A percentile compares a stretch with the other conserved stretches of the same genome.
phyloP scores from a whole-genome alignment of 108 stramenopile species.

The Cyclotella choctawhatcheeana region DNA sequence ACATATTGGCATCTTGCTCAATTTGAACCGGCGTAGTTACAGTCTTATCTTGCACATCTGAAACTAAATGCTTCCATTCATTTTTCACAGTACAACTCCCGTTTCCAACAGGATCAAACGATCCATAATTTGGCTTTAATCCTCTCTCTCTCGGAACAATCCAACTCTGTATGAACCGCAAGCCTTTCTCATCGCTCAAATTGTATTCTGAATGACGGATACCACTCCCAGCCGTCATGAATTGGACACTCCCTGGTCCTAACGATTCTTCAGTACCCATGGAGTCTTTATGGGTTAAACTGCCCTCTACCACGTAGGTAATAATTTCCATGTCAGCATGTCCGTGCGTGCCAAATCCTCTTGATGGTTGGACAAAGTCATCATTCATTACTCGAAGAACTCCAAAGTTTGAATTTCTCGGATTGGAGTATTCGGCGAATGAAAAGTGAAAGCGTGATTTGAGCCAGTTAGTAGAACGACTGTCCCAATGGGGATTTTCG shows the following conservation, averaged over 20 bases:
- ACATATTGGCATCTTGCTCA: conserved; percentile 70
- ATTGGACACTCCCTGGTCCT: conserved; percentile 77
- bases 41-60: conserved; percentile 39
- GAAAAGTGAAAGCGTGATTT: conserved; percentile 85
- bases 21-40: conserved; percentile 65
- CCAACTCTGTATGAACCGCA: conserved; percentile 90
- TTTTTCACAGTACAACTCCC: conserved; percentile 32
- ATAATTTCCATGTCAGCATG: conserved; percentile 85
- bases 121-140: conserved; percentile 75
- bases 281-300: conserved; percentile 74
- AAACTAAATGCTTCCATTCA: conserved; percentile 69
- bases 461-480: conserved; percentile 78
- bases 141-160: conserved; percentile 60
- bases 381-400: conserved; percentile 84
- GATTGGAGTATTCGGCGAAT: conserved; percentile 83
- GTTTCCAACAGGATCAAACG: conserved; percentile 29
- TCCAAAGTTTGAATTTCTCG: conserved; percentile 70
- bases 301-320: conserved; percentile 78
- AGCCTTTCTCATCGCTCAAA: conserved; percentile 50
- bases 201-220: conserved; percentile 80
- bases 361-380: conserved; percentile 78
- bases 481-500: conserved; percentile 57
- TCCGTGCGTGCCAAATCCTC: conserved; percentile 81
- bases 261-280: conserved; percentile 81
- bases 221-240: conserved; percentile 84